Base-by-base conservation (phyloP, 2,329 filamentous ascomycete genomes). In the Dendrostoma leiphaemia region DNA sequence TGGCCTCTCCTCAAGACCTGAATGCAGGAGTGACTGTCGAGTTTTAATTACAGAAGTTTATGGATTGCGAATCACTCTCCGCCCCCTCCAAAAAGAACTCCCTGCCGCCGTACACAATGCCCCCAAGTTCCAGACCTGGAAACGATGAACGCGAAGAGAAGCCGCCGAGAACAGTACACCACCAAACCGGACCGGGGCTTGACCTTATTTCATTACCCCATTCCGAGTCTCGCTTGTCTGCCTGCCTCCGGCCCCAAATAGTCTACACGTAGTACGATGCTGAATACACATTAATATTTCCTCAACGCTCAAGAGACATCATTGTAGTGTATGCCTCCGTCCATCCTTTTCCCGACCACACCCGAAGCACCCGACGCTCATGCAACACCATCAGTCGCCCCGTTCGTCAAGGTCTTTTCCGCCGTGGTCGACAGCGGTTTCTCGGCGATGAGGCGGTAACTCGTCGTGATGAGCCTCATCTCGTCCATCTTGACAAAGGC, bases 401-500 rank as follows among this genome's bases (percentile, higher is more conserved):
- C 23, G 10, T 15, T 35, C 37, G 10, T 17, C 12, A n/a, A 12
- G 9, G 34, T 15, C 26, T 31, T 43, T 15, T 40, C 37, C 3
- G 12, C 6, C 17, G 21, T 41, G 15, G 52, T 19, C 29, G 51
- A 44, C 12, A 29, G 17, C 10, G 67, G 74, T 63, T 79, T 81
- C 63, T 74, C 71, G 1, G 78, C 78, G 56, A 81, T 74, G 52
- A 81, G 72, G 44, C 78, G 74, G 53, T 80, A 80, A 48, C 76
- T 80, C 7, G 78, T 81, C 3, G 75, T 76, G 21, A 75, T 73
- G 15, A 81, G 65, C 10, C 77, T 73, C 77, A 77, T 76, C 17
- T 69, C 72, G 59, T 81, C 78, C 78, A 81, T 81, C 67, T 80
- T 73, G 54, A 81, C 74, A 56, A 81, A 81, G 0, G 78, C 78